phyloP scores from a whole-genome alignment of 176 grass and related monocot species.

The Triticum turgidum region DNA sequence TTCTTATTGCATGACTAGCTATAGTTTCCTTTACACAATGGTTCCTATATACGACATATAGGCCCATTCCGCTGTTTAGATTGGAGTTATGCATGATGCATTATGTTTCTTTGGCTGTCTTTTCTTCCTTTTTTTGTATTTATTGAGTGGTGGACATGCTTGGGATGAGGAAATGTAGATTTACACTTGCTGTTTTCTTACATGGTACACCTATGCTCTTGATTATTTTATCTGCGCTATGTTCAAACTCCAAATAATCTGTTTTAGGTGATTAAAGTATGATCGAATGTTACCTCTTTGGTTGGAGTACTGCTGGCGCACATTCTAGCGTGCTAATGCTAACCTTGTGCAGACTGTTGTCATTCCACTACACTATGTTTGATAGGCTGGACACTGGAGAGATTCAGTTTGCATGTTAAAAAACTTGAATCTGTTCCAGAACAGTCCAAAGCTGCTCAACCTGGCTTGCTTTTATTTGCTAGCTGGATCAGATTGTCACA shows the following conservation, averaged over 20 bases:
- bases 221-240: slow-evolving; percentile 2
- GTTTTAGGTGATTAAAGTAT: not conserved
- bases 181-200: slow-evolving; percentile 7
- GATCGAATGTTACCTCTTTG: not conserved
- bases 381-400: slow-evolving; percentile 19
- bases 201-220: not conserved
- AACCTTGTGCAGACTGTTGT: slow-evolving; percentile 11
- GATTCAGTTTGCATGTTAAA: slow-evolving; percentile 13
- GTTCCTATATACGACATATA: not conserved
- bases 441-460: slow-evolving; percentile 22
- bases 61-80: not conserved
- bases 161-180: slow-evolving; percentile 6
- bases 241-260: not conserved
- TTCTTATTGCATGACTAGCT: slow-evolving; percentile 1
- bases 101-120: not conserved
- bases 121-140: not conserved
- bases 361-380: slow-evolving; percentile 5
- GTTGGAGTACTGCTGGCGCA: not conserved
- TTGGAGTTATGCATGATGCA: not conserved
- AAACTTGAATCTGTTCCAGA: not conserved
- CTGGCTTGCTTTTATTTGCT: slow-evolving; percentile 19
- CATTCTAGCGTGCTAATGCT: not conserved
- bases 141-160: not conserved
- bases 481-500: slow-evolving; percentile 27
- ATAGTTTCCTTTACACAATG: not conserved